Base-by-base conservation (phyloP, 306 rosid genomes). In the Vigna hirtella region DNA sequence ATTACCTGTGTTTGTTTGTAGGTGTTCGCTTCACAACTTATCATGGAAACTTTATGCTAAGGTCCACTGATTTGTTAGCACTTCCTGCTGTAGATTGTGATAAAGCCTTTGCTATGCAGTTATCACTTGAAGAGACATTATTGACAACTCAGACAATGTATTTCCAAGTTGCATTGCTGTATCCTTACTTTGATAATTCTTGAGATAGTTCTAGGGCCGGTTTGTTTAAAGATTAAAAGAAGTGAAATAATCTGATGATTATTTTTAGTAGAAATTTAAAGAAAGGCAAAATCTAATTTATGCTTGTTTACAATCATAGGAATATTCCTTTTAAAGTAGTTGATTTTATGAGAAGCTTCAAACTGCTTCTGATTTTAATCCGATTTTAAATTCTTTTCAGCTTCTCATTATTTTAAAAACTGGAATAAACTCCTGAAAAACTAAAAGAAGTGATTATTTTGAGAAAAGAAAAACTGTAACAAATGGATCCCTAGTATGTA, bases 21-120 rank as follows among this genome's bases (percentile, higher is more conserved):
- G 99, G 99, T 51, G 89, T 96, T 59, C 99, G 99, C 72, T 96
- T 93, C 89, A 78, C 98, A 80, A 86, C 94, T 48, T 96, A 90
- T 80, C 99, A 96, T 22, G 99, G 98, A 77, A 90, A 93, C 87
- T 96, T 96, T 81, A 96, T 96, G 99, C 93, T 96, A 70, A 86
- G 99, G 84, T 91, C 96, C 77, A 96, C 99, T 6, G 98, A 96
- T 88, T 86, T 96, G 77, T 80, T 96, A 81, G 97, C 99, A 57
- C 98, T 96, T 85, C 99, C 99, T 64, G 96, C 99, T 74, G 99
- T 96, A 47, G 99, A 96, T 85, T 90, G 96, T 88, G 99, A 96
- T 85, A 96, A 96, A 90, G 97, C 99, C 51, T 96, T 91, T 48
- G 98, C 99, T 55, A 87, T 91, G 93, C 99, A 96, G 89, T 67